A percentile compares a stretch with the other conserved stretches of the same genome.
phyloP scores from a whole-genome alignment of 192 early-diverging fungal genomes.

The Backusella liffmaniae region DNA sequence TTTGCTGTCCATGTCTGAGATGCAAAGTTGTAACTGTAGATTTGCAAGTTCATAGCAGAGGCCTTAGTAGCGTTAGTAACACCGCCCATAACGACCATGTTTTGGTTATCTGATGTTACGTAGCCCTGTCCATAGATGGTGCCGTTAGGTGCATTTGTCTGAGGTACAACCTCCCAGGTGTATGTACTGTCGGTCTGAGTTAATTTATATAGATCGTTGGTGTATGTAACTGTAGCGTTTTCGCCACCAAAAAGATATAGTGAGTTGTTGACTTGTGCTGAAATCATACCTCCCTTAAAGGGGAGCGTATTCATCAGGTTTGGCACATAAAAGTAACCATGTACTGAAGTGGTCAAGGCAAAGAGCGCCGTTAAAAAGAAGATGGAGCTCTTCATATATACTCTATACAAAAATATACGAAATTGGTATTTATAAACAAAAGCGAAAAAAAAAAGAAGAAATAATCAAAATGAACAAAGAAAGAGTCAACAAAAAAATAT shows the following conservation, averaged over 20 bases:
- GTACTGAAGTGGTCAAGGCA: conserved; percentile 7
- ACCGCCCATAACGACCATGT: conserved; percentile 20
- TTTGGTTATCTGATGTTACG: conserved; percentile 8
- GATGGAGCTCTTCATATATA: conserved; percentile 6
- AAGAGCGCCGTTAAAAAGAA: conserved; percentile 9
- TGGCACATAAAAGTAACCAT: conserved; percentile 27
- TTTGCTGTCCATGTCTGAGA: conserved; percentile 9
- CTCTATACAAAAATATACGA: conserved; percentile 9
- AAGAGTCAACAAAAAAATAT: background rate
- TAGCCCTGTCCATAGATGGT: conserved; percentile 14
- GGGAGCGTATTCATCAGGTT: conserved; percentile 17
- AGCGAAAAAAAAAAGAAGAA: conserved; percentile 9
- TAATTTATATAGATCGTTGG: conserved; percentile 24
- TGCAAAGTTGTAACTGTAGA: conserved; percentile 10
- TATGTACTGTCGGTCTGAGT: conserved; percentile 10
- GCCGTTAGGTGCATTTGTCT: conserved; percentile 10
- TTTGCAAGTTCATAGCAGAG: background rate
- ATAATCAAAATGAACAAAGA: background rate
- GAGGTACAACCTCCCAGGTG: conserved; percentile 17
- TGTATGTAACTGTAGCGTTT: conserved; percentile 11
- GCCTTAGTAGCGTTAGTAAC: background rate
- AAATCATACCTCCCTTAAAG: conserved; percentile 28
- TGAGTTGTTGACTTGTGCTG: conserved; percentile 15
- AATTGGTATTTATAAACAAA: conserved; percentile 1
- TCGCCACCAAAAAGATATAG: conserved; percentile 26